These are phyloP conservation scores for Huntiella decipiens DNA, from an alignment of 2,329 filamentous ascomycete genomes.

Conservation along the genomic window DNA sequence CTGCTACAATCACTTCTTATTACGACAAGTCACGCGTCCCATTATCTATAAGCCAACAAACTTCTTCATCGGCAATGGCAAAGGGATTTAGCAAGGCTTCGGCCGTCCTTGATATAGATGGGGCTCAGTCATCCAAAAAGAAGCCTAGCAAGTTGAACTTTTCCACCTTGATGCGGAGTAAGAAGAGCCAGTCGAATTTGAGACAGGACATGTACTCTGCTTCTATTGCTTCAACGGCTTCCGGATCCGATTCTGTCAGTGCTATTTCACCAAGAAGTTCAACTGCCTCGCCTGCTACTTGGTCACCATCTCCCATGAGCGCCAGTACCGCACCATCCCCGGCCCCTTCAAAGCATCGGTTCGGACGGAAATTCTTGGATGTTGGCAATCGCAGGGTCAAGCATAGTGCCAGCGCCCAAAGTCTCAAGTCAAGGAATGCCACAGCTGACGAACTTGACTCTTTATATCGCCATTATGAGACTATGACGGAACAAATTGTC, in stretches of 20 bases:
- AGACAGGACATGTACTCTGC: conserved; percentile 19
- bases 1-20: conserved; percentile 35
- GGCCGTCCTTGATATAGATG: conserved; percentile 28
- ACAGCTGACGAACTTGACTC: conserved; percentile 26
- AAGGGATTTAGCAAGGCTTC: conserved; percentile 31
- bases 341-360: conserved; percentile 6
- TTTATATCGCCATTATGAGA: conserved; percentile 39
- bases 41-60: conserved; percentile 38
- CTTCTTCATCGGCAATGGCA: conserved; percentile 38
- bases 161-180: conserved; percentile 17
- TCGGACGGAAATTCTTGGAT: conserved; percentile 9
- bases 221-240: conserved; percentile 19
- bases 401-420: conserved; percentile 5
- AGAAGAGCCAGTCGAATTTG: conserved; percentile 16
- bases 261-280: conserved; percentile 20
- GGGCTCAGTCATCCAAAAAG: conserved; percentile 17
- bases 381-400: conserved; percentile 3
- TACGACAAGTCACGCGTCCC: conserved; percentile 38
- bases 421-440: conserved; percentile 6
- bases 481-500: conserved; percentile 22
- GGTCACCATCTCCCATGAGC: conserved; percentile 17
- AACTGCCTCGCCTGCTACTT: conserved; percentile 19
- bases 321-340: conserved; percentile 2
- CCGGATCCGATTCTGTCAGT: neutral
- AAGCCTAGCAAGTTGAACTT: conserved; percentile 33